A percentile compares a stretch with the other conserved stretches of the same genome.
phyloP scores from a whole-genome alignment of 108 stramenopile species.

The Stephanodiscus triporus region DNA sequence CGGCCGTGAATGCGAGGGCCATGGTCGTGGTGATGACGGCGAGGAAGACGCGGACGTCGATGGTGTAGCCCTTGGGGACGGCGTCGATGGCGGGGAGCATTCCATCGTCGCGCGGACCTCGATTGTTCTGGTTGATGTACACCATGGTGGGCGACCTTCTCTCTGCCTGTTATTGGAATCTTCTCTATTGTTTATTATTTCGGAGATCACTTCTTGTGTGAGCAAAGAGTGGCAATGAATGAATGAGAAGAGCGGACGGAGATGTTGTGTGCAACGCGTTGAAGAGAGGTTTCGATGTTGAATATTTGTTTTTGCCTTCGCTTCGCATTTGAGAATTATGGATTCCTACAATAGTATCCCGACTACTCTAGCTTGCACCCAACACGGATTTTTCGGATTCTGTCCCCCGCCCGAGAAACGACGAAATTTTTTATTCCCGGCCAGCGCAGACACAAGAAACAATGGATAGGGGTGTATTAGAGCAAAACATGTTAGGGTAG shows the following conservation, averaged over 20 bases:
- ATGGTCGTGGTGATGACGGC: conserved; percentile 70
- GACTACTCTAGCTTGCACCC: too few relatives aligned
- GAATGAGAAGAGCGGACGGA: too few relatives aligned
- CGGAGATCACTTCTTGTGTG: too few relatives aligned
- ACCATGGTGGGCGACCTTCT: neutral
- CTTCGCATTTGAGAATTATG: neutral
- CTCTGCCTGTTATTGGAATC: neutral
- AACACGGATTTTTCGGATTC: too few relatives aligned
- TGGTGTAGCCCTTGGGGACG: conserved; percentile 20
- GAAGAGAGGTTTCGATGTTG: neutral
- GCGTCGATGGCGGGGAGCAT: conserved; percentile 19
- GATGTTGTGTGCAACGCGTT: too few relatives aligned
- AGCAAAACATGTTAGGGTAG: too few relatives aligned
- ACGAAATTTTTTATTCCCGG: too few relatives aligned
- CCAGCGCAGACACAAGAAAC: too few relatives aligned
- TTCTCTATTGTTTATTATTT: neutral
- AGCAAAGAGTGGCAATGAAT: too few relatives aligned
- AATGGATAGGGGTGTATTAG: too few relatives aligned
- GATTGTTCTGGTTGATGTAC: neutral
- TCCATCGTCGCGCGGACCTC: neutral
- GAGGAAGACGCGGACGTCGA: conserved; percentile 82
- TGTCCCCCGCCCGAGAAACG: too few relatives aligned
- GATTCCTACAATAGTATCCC: too few relatives aligned
- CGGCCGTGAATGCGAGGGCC: conserved; percentile 68
- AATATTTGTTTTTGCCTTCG: neutral